Evolutionary conservation across 805 yeast genomes (phyloP).

Genomic region (Barnettozyma populi): DNA sequence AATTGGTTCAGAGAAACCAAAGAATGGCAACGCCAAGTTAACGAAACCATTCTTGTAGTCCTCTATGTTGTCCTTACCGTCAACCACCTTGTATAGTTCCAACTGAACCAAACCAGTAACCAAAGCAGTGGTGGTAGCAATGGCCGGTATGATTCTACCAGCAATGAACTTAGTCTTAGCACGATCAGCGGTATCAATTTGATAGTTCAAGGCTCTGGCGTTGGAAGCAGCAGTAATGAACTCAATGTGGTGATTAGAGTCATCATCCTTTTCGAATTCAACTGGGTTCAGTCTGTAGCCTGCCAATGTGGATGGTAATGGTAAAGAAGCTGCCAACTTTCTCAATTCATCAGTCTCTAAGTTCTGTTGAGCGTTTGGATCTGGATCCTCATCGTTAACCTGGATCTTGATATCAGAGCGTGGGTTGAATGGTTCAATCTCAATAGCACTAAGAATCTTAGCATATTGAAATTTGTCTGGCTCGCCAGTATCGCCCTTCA

Average conservation of each 20-base stretch:
- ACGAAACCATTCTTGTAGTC: constrained; percentile 89
- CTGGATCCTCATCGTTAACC: constrained; percentile 82
- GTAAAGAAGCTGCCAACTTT: constrained; percentile 69
- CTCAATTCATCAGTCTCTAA: constrained; percentile 61
- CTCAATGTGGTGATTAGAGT: constrained; percentile 92
- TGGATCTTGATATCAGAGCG: constrained; percentile 73
- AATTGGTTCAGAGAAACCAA: constrained; percentile 95
- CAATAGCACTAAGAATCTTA: constrained; percentile 44
- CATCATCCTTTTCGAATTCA: constrained; percentile 98
- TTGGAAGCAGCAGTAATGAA: constrained; percentile 95
- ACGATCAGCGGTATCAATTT: constrained; percentile 82
- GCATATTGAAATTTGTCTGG: constrained; percentile 44
- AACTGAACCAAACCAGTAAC: constrained; percentile 93
- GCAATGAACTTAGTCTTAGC: constrained; percentile 95
- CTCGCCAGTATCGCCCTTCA: constrained; percentile 64
- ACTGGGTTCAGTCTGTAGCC: constrained; percentile 86
- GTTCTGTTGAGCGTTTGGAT: constrained; percentile 56
- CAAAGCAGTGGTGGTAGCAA: constrained; percentile 97
- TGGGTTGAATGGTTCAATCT: constrained; percentile 67
- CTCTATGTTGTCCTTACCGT: constrained; percentile 67
- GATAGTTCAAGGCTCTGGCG: constrained; percentile 88
- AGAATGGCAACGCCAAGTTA: constrained; percentile 89
- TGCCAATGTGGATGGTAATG: constrained; percentile 82
- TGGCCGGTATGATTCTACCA: constrained; percentile 97
- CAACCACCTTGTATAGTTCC: constrained; percentile 87